Base-by-base conservation (phyloP, 768 basidiomycete species). In the Candolleomyces efflorescens region DNA sequence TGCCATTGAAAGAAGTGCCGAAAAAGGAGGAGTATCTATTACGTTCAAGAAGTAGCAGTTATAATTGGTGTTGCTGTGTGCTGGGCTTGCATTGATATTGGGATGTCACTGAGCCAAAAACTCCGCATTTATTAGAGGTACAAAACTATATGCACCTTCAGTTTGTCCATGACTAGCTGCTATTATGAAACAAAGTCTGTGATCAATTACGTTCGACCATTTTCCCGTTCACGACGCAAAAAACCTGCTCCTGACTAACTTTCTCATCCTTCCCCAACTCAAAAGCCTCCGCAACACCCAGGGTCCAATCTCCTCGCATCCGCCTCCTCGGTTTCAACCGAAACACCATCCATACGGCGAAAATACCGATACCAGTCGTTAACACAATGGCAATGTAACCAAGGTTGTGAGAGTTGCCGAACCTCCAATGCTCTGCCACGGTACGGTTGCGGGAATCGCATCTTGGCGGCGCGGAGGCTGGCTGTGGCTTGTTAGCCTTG, bases 361-460 rank as follows among this genome's bases (percentile, higher is more conserved):
- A 13, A 38, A 53, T 53, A 10, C 51, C 51, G 13, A 53, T 53
- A 32, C 36, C 51, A 39, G 18, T 53, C 20, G 51, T 53, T 37
- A n/a, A 27, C 7, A 36, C 32, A 2, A 53, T 20, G 6, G 51
- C 51, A 53, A 39, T 37, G 13, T 17, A 53, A 7, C 51, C 51
- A n/a, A 53, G 51, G 15, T 38, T 37, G 5, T 36, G 18, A 3
- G 15, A 18, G 22, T 53, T 53, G 7, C 51, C 51, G n/a, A 53
- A 53, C 12, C 51, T 37, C 51, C 51, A 53, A 24, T 53, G 51
- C 37, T 32, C 51, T 18, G 51, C 51, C 9, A 53, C 51, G 3
- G 51, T 53, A 18, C 32, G 26, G 51, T 53, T 53, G 32, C 39
- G 22, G 13, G 18, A 13, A 13, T 13, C 12, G 22, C 46, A 48